Evolutionary conservation across 257 asterid species (phyloP).

Genomic region (Fraxinus americana): DNA sequence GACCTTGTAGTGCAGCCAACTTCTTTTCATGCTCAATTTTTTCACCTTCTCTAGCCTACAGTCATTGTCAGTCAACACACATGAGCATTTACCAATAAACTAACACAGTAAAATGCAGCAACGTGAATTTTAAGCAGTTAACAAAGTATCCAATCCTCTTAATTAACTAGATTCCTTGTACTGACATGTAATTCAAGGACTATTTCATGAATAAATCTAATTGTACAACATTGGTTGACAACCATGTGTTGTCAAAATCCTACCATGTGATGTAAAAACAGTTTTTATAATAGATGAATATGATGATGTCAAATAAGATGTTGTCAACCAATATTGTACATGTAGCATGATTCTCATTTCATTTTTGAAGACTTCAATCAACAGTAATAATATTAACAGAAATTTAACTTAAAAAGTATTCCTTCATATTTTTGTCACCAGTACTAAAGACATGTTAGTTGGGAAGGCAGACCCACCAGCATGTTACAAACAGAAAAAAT

Average conservation of each 20-base stretch:
- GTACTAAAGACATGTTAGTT: constrained; percentile 34
- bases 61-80: constrained; percentile 16
- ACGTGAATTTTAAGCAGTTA: background rate
- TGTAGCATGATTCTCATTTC: too few species aligned
- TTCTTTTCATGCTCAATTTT: constrained; percentile 92
- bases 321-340: too few species aligned
- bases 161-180: background rate
- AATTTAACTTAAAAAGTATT: constrained; percentile 14
- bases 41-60: constrained; percentile 89
- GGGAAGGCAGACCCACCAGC: constrained; percentile 47
- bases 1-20: constrained; percentile 79
- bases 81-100: constrained; percentile 15
- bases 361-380: background rate
- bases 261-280: too few species aligned
- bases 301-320: too few species aligned
- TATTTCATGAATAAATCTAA: too few species aligned
- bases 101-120: constrained; percentile 1
- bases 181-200: background rate
- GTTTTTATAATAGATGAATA: too few species aligned
- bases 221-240: too few species aligned
- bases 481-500: too few species aligned
- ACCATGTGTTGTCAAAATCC: too few species aligned
- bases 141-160: background rate
- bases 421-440: constrained; percentile 8
- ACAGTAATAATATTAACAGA: background rate